These are phyloP conservation scores for Tulasnella sp. DNA, from an alignment of 768 basidiomycete species.

Conservation along the genomic window DNA sequence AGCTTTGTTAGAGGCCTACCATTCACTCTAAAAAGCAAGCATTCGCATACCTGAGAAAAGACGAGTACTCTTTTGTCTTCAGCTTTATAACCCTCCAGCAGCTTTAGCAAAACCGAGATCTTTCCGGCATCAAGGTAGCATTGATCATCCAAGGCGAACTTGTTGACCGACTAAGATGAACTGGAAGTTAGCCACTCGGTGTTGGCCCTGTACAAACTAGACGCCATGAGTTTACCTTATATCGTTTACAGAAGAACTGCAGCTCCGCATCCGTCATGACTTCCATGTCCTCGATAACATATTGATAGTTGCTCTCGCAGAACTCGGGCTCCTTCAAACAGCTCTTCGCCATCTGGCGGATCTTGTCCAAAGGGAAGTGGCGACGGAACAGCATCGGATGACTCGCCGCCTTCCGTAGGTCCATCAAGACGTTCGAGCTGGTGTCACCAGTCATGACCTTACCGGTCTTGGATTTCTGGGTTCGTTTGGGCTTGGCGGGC, in stretches of 20 bases:
- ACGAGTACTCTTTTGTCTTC: conserved; percentile 77
- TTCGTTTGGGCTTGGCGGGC: conserved; percentile 48
- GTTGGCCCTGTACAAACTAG: not conserved
- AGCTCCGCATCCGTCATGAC: conserved; percentile 98
- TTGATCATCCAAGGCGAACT: conserved; percentile 58
- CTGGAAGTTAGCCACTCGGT: not conserved
- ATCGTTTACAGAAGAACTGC: conserved; percentile 71
- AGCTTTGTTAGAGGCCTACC: not conserved
- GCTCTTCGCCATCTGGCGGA: conserved; percentile 66
- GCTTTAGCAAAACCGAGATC: conserved; percentile 55
- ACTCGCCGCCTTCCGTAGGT: conserved; percentile 87
- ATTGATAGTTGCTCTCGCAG: conserved; percentile 66
- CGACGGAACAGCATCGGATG: conserved; percentile 95
- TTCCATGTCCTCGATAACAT: conserved; percentile 92
- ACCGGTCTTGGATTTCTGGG: conserved; percentile 22
- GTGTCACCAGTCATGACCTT: conserved; percentile 45
- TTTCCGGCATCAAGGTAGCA: conserved; percentile 87
- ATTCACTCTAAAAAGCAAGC: not conserved
- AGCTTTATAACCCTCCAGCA: conserved; percentile 54
- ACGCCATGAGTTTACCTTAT: conserved; percentile 49
- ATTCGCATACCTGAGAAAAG: conserved; percentile 72
- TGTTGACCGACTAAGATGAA: conserved; percentile 47
- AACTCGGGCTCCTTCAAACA: conserved; percentile 89
- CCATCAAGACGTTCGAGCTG: conserved; percentile 91
- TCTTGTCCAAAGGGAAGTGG: conserved; percentile 62